Evolutionary conservation across 73 alveolate species (phyloP).

Genomic region (Paramecium octaurelia): DNA sequence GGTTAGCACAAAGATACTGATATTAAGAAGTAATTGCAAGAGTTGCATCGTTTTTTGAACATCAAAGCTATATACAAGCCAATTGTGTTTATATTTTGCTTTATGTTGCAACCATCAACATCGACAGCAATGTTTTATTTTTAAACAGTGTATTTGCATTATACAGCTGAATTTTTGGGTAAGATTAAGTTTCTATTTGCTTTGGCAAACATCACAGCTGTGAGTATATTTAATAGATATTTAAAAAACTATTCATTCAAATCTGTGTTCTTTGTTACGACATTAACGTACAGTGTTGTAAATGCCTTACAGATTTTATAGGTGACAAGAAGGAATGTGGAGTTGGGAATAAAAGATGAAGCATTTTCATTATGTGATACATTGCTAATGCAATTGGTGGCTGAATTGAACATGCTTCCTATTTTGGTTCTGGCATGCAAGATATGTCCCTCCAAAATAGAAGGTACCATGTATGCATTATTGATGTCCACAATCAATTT

Average conservation of each 20-base stretch:
- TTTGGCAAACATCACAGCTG: conserved; percentile 72
- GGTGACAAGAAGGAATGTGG: conserved; percentile 60
- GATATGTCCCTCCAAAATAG: conserved; percentile 82
- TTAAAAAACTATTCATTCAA: conserved; percentile 66
- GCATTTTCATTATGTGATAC: conserved; percentile 56
- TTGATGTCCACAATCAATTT: conserved; percentile 80
- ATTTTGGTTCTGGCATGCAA: conserved; percentile 79
- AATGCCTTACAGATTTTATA: conserved; percentile 58
- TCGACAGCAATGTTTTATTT: conserved; percentile 59
- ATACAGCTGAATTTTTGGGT: conserved; percentile 56
- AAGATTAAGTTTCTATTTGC: conserved; percentile 73
- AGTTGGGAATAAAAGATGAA: conserved; percentile 63
- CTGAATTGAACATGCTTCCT: conserved; percentile 81
- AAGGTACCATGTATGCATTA: conserved; percentile 85
- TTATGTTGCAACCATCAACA: conserved; percentile 59
- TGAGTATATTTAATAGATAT: conserved; percentile 66
- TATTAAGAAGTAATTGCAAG: conserved; percentile 12
- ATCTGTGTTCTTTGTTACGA: conserved; percentile 63
- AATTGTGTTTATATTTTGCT: conserved; percentile 42
- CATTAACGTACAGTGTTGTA: conserved; percentile 58
- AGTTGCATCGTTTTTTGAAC: conserved; percentile 20
- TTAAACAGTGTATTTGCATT: conserved; percentile 43
- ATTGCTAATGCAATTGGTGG: conserved; percentile 56
- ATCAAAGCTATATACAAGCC: conserved; percentile 52
- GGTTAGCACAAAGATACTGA: neutral